Base-by-base conservation (phyloP, 352 stramenopile species). In the Phytophthora rubi region DNA sequence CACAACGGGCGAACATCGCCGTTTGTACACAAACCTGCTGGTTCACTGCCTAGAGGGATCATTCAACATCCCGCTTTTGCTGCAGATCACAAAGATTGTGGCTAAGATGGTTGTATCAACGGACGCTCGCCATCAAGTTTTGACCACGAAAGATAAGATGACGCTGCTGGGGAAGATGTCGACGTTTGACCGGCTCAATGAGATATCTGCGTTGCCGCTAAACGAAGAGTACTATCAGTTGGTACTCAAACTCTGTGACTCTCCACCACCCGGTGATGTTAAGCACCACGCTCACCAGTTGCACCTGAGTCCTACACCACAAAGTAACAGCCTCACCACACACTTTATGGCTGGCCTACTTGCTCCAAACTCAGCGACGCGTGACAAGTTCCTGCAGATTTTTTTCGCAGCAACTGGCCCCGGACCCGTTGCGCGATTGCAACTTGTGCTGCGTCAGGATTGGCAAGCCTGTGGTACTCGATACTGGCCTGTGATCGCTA, bases 61-160 rank as follows among this genome's bases (percentile, higher is more conserved):
- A 23, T 86, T 79, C 45, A 94, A 95, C 55, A 87, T 96, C 10
- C 88, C 90, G 35, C 59, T 97, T 59, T 71, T 97, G 55, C 65
- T 97, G 32, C 80, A 95, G 61, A 86, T 96, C 56, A 94, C 83
- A 16, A 85, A 83, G 39, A 95, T 97, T 64, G 88, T 94, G 15
- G 74, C 83, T 0, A 77, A 87, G 12, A 76, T 93, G 64, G 76
- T 95, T 55, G 71, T 44, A 49, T 76, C 74, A n/a, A 89, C 77
- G 13, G 76, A 81, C 5, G 64, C 82, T 16, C 67, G 75, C 18
- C 75, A 85, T 16, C 85, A 93, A 59, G 57, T 95, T n/a, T 77
- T 97, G 52, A 86, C 86, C 4, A 79, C 87, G 33, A 97, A 97
- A 68, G 90, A 97, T 72, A 96, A 95, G 52, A 92, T 95, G 83